Conservation (phyloP, 2,329 filamentous ascomycete genomes). For the Metarhizium sp. region DNA sequence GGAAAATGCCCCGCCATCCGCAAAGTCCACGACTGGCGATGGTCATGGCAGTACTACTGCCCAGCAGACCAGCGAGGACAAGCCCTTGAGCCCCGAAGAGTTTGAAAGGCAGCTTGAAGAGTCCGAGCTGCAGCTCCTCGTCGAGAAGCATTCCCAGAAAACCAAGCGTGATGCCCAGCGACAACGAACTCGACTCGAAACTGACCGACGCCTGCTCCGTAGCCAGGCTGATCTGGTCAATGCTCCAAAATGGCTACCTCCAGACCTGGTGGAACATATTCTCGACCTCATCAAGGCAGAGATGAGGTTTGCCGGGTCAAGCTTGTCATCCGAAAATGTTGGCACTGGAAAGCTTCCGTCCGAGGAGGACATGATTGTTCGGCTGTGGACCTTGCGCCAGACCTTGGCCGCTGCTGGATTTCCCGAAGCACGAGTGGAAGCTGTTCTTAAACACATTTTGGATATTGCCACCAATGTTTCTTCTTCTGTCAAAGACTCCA, state of each 20-base stretch:
- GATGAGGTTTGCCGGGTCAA: conserved; percentile 45
- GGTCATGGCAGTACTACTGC: neutral
- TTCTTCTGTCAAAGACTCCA: conserved; percentile 48
- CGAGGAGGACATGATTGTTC: conserved; percentile 71
- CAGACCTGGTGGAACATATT: conserved; percentile 69
- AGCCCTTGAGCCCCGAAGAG: conserved; percentile 70
- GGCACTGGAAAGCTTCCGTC: conserved; percentile 43
- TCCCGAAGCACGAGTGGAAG: conserved; percentile 49
- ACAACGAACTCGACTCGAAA: conserved; percentile 70
- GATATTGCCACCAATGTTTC: conserved; percentile 56
- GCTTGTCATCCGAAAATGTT: conserved; percentile 34
- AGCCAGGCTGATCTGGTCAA: conserved; percentile 66
- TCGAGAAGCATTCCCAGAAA: conserved; percentile 76
- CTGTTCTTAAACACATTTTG: conserved; percentile 57
- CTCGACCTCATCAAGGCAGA: conserved; percentile 64
- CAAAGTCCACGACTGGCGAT: conserved; percentile 5
- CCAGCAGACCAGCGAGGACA: conserved; percentile 16
- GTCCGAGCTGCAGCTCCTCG: conserved; percentile 77
- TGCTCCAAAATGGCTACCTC: conserved; percentile 68
- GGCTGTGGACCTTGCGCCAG: conserved; percentile 76
- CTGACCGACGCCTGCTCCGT: conserved; percentile 74
- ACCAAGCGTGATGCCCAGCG: conserved; percentile 70
- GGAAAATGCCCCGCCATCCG: conserved; percentile 18
- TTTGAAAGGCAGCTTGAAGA: conserved; percentile 83
- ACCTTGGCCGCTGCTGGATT: conserved; percentile 63